Evolutionary conservation across 768 basidiomycete genomes (phyloP), one percentile per base, ranked within the genome.

Genomic region (Gymnopilus junonius): DNA sequence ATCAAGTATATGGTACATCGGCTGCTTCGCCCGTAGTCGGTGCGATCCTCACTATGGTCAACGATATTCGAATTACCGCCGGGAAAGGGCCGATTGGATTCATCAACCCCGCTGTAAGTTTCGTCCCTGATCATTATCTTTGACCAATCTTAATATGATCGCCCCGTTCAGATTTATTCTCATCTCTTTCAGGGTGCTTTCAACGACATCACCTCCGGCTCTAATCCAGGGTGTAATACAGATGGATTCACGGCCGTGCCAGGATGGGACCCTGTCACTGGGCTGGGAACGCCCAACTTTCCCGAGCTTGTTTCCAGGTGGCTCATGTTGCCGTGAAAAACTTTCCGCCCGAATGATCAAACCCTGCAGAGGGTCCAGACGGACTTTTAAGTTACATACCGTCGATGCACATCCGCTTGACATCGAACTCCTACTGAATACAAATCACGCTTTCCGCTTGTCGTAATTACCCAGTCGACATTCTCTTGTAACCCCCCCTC

Each of bases 211-310:
- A 81, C 76, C 1, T 66, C 69, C 4, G 85, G 85, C 2, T 71
- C 70, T 2, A 84, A 83, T 60, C 76, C 72, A 3, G 82, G 83
- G 1, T 83, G 83, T 58, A 77, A 77, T n/a, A 79, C 78, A 12
- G 4, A 51, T 1, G 81, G 81, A 1, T 83, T 73, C 67, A 73
- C 72, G 3, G 67, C 75, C 3, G 67, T 70, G 12, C 59, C 69
- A 27, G 79, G 79, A 10, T 81, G 74, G 74, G 79, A 80, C 65
- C 81, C 81, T 25, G 80, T 81, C 14, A 85, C 84, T n/a, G 85
- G 85, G 6, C 70, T 84, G 1, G 85, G 85, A 7, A 85, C 83
- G 4, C 84, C 81, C 0, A 75, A 70, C 34, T 83, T 83, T 58
- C 67, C 66, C 1, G 69, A 58, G 37, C 63, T 84, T 57, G 65